phyloP scores from a whole-genome alignment of 225 moss, liverwort and hornwort genomes.

The Pseudisothecium myosuroides region DNA sequence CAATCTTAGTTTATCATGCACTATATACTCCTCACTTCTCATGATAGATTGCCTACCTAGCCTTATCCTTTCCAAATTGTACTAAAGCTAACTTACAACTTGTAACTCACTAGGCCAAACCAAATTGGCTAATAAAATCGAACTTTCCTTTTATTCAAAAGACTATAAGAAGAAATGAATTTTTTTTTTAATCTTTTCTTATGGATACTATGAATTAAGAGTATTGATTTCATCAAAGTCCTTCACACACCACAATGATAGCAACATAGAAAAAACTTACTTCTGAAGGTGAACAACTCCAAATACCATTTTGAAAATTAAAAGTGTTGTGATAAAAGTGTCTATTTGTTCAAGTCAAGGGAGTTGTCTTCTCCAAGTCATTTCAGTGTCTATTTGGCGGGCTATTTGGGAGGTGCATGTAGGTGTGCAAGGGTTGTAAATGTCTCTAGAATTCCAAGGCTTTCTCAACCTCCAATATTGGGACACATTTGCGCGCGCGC shows the following conservation, averaged over 20 bases:
- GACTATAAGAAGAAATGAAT: neutral
- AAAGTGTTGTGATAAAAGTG: neutral
- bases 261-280: neutral
- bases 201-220: neutral
- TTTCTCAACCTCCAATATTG: fast-evolving
- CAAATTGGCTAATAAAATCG: neutral
- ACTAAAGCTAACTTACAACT: neutral
- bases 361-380: neutral
- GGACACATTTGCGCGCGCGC: fast-evolving
- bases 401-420: neutral
- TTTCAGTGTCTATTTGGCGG: neutral
- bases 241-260: fast-evolving
- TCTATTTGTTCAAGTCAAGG: neutral
- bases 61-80: neutral
- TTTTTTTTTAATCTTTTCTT: neutral
- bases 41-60: neutral
- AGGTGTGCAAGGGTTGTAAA: fast-evolving
- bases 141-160: neutral
- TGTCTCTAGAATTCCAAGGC: neutral
- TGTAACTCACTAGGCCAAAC: neutral
- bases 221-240: neutral
- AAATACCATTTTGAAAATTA: neutral
- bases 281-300: neutral
- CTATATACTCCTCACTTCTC: neutral
- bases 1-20: neutral